Base-by-base conservation (phyloP, 345 rosid species). In the Citrus sp. region DNA sequence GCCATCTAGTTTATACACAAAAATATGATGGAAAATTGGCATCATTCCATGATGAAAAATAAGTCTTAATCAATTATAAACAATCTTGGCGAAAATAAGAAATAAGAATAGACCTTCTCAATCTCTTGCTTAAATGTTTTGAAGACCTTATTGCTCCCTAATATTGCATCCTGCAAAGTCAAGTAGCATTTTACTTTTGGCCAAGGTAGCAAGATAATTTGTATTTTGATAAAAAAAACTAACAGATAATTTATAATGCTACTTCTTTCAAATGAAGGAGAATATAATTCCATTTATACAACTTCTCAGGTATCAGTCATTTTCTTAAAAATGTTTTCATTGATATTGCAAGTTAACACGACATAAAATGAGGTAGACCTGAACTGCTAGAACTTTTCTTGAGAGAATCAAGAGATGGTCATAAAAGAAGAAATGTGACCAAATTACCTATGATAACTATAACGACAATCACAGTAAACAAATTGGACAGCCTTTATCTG, bases 311-410 rank as follows among this genome's bases (percentile, higher is more conserved):
- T 19, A 22, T 1, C 51, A 42, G 16, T 30, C 70, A 64, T 3
- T 42, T 42, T 12, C 51, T 42, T 42, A 56, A 38, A 72, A 60
- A 72, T 9, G 21, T 14, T n/a, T 56, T 21, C 42, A 59, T 28
- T 70, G 16, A 63, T 55, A 73, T 42, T 42, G 51, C 51, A 12
- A 42, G 67, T 24, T 22, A 68, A 13, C 28, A 24, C 30, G n/a
- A 18, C 70, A 56, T 18, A 19, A 18, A 62, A 72, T 60, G 83
- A 77, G 77, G 58, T 65, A 69, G 51, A 95, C 98, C 97, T 93
- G 97, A 95, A 92, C 76, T 93, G 94, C 83, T 90, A 97, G 80
- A 95, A 95, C 74, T 95, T 95, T 77, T 93, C 98, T 82, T 95
- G 88, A 46, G 78, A 70, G 58, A 75, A 78, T 22, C 40, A 77